Percentiles rank a stretch among this genome's conserved stretches.
These are phyloP conservation scores for Acanthamoeba castellanii DNA, from an alignment of 208 protist species.

Conservation along the genomic window DNA sequence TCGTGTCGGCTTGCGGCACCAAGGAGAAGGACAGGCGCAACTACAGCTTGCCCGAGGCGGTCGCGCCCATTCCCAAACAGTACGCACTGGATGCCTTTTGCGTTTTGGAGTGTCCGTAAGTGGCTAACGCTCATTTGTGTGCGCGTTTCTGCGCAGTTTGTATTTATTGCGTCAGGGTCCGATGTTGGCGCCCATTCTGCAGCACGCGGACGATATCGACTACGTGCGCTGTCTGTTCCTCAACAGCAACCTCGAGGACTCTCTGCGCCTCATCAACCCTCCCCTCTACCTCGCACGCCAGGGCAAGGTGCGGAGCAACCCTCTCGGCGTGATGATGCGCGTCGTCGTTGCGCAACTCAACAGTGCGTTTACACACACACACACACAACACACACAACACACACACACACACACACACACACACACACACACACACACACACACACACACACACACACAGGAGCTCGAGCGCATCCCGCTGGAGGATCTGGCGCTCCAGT, in stretches of 20 bases:
- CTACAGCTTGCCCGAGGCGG: not conserved
- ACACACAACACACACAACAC: no score
- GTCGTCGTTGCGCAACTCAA: not conserved
- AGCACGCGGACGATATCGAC: constrained; percentile 70
- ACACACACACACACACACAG: not conserved
- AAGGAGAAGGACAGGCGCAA: constrained; percentile 8
- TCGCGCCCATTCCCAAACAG: constrained; percentile 20
- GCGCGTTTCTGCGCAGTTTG: not conserved
- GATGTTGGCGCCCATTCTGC: constrained; percentile 68
- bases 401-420: no score
- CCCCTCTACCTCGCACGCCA: not conserved
- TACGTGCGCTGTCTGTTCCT: constrained; percentile 61
- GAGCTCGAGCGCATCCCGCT: constrained; percentile 1
- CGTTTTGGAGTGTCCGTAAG: not conserved
- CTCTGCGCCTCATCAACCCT: constrained; percentile 65
- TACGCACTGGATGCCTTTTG: not conserved
- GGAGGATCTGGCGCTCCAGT: constrained; percentile 49
- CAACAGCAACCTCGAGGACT: constrained; percentile 40
- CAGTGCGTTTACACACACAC: no score
- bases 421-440: no score
- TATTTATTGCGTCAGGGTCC: constrained; percentile 53
- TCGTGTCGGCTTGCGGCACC: not conserved
- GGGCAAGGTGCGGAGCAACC: not conserved
- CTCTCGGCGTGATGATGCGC: not conserved
- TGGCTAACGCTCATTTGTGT: not conserved